Percentiles rank a stretch among this genome's conserved stretches.
These are phyloP conservation scores for Apiospora marii DNA, from an alignment of 2,329 filamentous ascomycete genomes.

Conservation along the genomic window DNA sequence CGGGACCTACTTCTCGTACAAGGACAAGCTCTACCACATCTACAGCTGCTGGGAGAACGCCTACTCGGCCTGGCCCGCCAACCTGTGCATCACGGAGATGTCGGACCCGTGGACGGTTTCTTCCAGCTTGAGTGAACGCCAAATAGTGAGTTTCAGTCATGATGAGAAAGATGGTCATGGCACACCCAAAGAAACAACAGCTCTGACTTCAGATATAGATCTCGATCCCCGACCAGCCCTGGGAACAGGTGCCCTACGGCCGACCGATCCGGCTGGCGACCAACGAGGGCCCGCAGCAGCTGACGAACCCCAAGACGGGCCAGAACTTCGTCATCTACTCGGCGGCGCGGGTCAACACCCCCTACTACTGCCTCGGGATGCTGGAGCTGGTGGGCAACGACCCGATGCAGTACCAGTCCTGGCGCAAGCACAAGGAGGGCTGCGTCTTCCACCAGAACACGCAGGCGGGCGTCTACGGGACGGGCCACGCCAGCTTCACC, in stretches of 20 bases:
- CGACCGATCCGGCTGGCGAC: constrained; percentile 44
- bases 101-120: constrained; percentile 45
- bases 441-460: constrained; percentile 48
- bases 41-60: constrained; percentile 47
- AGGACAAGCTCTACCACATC: constrained; percentile 44
- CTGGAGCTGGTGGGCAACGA: constrained; percentile 46
- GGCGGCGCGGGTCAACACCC: constrained; percentile 47
- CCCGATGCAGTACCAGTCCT: constrained; percentile 46
- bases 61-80: constrained; percentile 46
- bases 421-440: constrained; percentile 44
- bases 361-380: constrained; percentile 47
- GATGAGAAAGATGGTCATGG: too few species aligned
- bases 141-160: constrained; percentile 37
- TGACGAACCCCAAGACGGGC: constrained; percentile 46
- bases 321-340: constrained; percentile 48
- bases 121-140: constrained; percentile 41
- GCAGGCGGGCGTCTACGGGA: constrained; percentile 41
- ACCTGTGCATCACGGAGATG: constrained; percentile 47
- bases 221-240: constrained; percentile 44
- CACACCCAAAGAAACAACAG: neutral
- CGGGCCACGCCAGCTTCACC: constrained; percentile 46
- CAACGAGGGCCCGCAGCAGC: constrained; percentile 47
- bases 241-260: constrained; percentile 47
- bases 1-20: constrained; percentile 44
- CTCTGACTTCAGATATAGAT: constrained; percentile 32